These are phyloP conservation scores for Cadophora malorum DNA, from an alignment of 2,329 filamentous ascomycete genomes.

Conservation along the genomic window DNA sequence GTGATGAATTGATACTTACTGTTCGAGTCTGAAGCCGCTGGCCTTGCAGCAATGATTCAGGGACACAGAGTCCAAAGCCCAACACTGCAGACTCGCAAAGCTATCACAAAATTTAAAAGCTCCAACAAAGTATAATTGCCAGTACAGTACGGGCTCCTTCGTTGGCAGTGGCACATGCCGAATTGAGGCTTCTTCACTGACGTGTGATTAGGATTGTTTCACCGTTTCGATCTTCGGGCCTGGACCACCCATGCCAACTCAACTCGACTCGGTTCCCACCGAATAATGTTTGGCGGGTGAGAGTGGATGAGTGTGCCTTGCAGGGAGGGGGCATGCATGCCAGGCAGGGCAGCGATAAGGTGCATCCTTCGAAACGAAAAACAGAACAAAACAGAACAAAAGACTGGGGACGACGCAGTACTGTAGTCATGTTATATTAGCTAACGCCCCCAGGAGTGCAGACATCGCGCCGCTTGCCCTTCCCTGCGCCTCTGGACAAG, in stretches of 20 bases:
- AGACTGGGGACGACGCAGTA: neutral
- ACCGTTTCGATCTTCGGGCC: conserved; percentile 18
- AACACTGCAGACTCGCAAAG: conserved; percentile 2
- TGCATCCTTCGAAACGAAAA: conserved; percentile 16
- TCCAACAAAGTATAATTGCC: neutral
- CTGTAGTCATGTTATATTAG: conserved; percentile 4
- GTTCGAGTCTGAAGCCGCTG: neutral
- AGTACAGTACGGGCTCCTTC: neutral
- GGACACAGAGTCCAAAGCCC: neutral
- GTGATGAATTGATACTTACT: neutral
- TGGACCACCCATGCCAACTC: neutral
- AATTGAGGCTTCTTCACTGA: conserved; percentile 5
- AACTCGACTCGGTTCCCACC: neutral
- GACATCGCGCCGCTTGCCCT: neutral
- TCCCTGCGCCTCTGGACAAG: neutral
- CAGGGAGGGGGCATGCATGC: neutral
- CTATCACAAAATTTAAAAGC: neutral
- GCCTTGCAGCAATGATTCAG: neutral
- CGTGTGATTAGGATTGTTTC: conserved; percentile 29
- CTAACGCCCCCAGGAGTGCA: conserved; percentile 6
- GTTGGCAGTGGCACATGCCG: neutral
- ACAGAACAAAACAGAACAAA: conserved; percentile 2
- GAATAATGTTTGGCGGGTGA: conserved; percentile 14
- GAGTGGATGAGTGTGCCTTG: neutral
- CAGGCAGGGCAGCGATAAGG: conserved; percentile 7